phyloP scores from a whole-genome alignment of 495 filamentous ascomycete genomes.

The Podospora didyma region DNA sequence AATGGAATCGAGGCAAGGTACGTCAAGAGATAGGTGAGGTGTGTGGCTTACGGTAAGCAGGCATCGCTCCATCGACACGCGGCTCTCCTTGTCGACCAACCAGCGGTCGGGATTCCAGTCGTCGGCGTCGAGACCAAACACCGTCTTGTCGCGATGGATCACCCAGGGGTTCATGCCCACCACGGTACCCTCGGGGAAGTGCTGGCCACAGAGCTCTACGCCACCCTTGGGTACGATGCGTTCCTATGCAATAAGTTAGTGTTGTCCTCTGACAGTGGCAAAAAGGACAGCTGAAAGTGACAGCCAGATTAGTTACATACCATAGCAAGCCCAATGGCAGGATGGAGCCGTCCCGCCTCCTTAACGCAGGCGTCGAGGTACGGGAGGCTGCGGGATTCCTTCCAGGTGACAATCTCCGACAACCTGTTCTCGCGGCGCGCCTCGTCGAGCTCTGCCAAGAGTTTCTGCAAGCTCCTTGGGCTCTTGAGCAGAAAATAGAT shows the following conservation, averaged over 20 bases:
- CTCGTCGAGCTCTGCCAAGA: slow-evolving; percentile 51
- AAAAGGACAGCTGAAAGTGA: too few species aligned
- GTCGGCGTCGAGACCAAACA: slow-evolving; percentile 37
- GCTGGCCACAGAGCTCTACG: slow-evolving; percentile 37
- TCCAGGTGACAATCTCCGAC: slow-evolving; percentile 29
- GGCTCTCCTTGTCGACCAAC: slow-evolving; percentile 33
- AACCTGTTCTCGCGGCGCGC: slow-evolving; percentile 23
- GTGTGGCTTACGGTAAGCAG: slow-evolving; percentile 9
- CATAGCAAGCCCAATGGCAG: slow-evolving; percentile 20
- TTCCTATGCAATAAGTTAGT: slow-evolving; percentile 21
- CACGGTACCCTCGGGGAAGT: slow-evolving; percentile 43
- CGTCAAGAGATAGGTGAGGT: too few species aligned
- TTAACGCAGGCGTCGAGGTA: slow-evolving; percentile 50
- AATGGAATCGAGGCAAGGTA: too few species aligned
- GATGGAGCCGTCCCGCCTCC: slow-evolving; percentile 48
- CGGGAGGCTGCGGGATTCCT: slow-evolving; percentile 37
- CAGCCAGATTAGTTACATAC: too few species aligned
- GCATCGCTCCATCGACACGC: slow-evolving; percentile 32
- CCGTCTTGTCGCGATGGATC: slow-evolving; percentile 30
- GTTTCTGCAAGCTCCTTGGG: slow-evolving; percentile 41
- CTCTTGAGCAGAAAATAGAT: slow-evolving; percentile 50
- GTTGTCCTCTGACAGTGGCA: too few species aligned
- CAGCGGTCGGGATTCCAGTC: slow-evolving; percentile 51
- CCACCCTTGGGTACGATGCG: slow-evolving; percentile 45
- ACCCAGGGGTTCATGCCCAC: slow-evolving; percentile 42